phyloP scores from a whole-genome alignment of 2,329 filamentous ascomycete genomes.

The Paraphoma chrysanthemicola region DNA sequence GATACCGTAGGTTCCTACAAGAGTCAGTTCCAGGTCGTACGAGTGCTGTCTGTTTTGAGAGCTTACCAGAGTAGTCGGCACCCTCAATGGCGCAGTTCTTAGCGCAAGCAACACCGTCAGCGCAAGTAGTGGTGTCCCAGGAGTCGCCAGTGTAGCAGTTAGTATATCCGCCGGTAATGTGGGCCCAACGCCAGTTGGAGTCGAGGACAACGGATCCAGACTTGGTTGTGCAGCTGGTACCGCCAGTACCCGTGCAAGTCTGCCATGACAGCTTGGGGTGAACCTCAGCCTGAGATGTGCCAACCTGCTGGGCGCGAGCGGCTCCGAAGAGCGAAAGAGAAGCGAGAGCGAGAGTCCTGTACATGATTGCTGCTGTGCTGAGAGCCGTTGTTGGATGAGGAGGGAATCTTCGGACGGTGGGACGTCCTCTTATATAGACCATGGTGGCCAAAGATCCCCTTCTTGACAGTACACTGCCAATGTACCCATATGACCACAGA shows the following conservation, averaged over 20 bases:
- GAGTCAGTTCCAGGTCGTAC: not conserved
- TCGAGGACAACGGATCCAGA: conserved; percentile 50
- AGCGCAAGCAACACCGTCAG: conserved; percentile 47
- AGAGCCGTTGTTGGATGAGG: conserved; percentile 36
- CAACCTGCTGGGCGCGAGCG: conserved; percentile 52
- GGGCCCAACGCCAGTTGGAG: conserved; percentile 60
- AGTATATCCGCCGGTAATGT: conserved; percentile 53
- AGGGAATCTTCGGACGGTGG: conserved; percentile 13
- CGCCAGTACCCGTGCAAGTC: conserved; percentile 49
- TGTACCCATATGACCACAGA: conserved; percentile 23
- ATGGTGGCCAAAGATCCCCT: not conserved
- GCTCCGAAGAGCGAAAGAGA: conserved; percentile 50
- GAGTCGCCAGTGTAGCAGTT: conserved; percentile 58
- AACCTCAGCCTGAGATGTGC: conserved; percentile 48
- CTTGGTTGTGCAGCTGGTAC: conserved; percentile 48
- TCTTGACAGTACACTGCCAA: conserved; percentile 17
- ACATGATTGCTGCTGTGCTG: conserved; percentile 45
- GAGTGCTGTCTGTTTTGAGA: not conserved
- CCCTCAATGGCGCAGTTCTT: conserved; percentile 53
- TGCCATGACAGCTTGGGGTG: conserved; percentile 52
- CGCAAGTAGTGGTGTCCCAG: conserved; percentile 51
- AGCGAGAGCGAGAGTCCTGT: conserved; percentile 48
- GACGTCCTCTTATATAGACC: conserved; percentile 36
- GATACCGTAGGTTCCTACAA: conserved; percentile 54
- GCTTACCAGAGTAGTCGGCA: conserved; percentile 50